phyloP scores from a whole-genome alignment of 2,329 filamentous ascomycete species.

The Venturia asperata region DNA sequence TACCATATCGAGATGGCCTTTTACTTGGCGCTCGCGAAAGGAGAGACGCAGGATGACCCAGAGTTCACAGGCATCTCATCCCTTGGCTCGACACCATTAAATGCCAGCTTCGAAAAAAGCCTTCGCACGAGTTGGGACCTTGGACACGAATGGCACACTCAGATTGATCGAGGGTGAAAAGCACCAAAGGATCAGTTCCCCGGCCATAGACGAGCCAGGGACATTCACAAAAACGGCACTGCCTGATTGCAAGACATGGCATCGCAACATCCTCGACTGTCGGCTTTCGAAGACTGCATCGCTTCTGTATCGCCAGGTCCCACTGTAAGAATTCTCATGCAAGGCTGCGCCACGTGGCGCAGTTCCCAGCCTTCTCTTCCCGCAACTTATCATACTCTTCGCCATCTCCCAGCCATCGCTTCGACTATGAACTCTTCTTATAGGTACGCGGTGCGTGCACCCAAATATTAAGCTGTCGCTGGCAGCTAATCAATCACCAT shows the following conservation, averaged over 20 bases:
- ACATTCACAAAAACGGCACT: not conserved
- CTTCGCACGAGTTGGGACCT: not conserved
- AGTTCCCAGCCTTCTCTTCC: not conserved
- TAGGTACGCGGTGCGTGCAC: not conserved
- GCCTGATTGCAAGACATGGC: not conserved
- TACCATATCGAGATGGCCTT: not conserved
- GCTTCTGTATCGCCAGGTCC: not conserved
- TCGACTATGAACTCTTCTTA: not conserved
- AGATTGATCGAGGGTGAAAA: not conserved
- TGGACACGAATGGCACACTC: not conserved
- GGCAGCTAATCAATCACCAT: conserved; percentile 7
- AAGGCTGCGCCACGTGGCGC: conserved; percentile 8
- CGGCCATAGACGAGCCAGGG: not conserved
- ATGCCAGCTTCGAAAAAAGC: not conserved
- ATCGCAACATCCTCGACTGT: not conserved
- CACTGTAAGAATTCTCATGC: not conserved
- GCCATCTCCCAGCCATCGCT: not conserved
- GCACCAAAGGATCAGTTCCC: not conserved
- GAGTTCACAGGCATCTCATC: not conserved
- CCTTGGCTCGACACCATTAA: not conserved
- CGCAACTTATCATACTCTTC: not conserved
- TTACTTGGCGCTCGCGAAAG: not conserved
- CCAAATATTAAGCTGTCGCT: not conserved
- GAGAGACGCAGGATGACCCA: not conserved
- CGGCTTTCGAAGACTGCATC: not conserved